Percentiles rank a stretch among this genome's conserved stretches.
Evolutionary conservation across 441 rosid species (phyloP).

Genomic region (Cnidoscolus chayamansa): DNA sequence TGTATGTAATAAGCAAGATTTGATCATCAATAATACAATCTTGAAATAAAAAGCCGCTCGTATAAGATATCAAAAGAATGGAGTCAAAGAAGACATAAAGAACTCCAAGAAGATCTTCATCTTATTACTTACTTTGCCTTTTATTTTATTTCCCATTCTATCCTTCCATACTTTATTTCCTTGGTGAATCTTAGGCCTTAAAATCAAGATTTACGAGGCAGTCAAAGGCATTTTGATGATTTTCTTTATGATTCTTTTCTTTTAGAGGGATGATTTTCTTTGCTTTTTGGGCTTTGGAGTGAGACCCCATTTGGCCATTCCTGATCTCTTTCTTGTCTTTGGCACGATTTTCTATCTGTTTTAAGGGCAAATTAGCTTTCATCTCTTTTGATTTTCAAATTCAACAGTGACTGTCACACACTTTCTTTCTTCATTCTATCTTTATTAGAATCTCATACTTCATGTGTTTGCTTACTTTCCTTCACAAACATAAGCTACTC

Average conservation of each 20-base stretch:
- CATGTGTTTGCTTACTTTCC: background rate
- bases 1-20: background rate
- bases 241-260: slow-evolving; percentile 16
- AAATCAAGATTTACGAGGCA: slow-evolving; percentile 36
- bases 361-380: slow-evolving; percentile 14
- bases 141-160: slow-evolving; percentile 10
- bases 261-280: background rate
- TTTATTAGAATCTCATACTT: background rate
- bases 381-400: slow-evolving; percentile 22
- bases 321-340: slow-evolving; percentile 4
- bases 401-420: background rate
- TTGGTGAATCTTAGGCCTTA: slow-evolving; percentile 13
- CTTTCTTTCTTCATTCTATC: background rate
- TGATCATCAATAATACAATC: slow-evolving; percentile 1
- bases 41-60: slow-evolving; percentile 13
- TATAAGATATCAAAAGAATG: background rate
- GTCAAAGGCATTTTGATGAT: slow-evolving; percentile 32
- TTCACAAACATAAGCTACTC: background rate
- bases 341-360: slow-evolving; percentile 16
- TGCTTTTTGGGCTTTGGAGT: slow-evolving; percentile 11
- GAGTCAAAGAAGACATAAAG: slow-evolving; percentile 24
- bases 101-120: slow-evolving; percentile 28
- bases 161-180: background rate
- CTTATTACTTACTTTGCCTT: slow-evolving; percentile 19
- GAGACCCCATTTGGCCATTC: slow-evolving; percentile 20